Evolutionary conservation across 345 rosid species (phyloP).

Genomic region (Carallia pectinifolia): DNA sequence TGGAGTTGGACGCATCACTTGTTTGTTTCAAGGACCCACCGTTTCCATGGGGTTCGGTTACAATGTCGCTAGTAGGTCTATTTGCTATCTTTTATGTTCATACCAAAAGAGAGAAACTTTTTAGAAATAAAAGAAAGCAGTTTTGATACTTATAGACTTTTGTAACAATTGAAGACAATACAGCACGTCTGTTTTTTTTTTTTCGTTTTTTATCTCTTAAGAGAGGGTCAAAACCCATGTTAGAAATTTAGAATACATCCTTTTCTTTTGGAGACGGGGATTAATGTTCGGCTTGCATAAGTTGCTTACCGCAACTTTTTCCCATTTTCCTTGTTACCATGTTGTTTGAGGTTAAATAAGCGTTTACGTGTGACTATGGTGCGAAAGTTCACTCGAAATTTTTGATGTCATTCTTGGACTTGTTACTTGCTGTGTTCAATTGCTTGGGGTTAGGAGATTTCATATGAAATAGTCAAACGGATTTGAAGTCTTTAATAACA

Average conservation of each 20-base stretch:
- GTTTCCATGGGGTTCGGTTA: constrained; percentile 72
- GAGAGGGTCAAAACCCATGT: no score
- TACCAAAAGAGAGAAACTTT: constrained; percentile 59
- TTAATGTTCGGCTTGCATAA: constrained; percentile 16
- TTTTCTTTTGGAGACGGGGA: constrained; percentile 6
- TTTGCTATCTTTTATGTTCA: constrained; percentile 56
- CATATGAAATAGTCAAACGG: no score
- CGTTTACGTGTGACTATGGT: no score
- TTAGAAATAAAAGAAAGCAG: constrained; percentile 87
- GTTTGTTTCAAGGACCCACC: constrained; percentile 93
- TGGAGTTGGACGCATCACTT: constrained; percentile 81
- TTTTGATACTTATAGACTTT: constrained; percentile 49
- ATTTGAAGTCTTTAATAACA: no score
- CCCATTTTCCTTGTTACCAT: constrained; percentile 2
- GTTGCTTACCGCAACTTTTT: constrained; percentile 6
- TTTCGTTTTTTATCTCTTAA: no score
- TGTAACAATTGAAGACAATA: constrained; percentile 39
- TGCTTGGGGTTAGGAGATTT: no score
- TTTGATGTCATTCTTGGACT: no score
- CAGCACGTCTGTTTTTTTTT: no score
- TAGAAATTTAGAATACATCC: not conserved
- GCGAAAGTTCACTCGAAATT: no score
- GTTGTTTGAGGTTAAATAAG: not conserved
- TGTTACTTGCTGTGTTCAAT: no score
- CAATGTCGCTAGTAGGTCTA: constrained; percentile 50